phyloP scores from a whole-genome alignment of 805 yeast genomes.

The Suhomyces faveliae region DNA sequence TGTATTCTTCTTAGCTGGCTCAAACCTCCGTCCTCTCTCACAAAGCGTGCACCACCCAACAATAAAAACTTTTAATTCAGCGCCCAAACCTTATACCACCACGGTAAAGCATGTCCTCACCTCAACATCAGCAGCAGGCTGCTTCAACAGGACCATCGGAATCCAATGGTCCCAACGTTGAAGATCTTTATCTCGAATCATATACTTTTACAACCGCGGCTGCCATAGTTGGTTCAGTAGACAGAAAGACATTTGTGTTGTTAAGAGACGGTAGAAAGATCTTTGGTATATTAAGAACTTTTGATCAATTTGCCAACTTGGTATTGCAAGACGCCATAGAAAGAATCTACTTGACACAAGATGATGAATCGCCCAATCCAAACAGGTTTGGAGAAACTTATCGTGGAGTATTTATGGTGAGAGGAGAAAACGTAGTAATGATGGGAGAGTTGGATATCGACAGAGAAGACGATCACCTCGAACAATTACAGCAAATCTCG shows the following conservation, averaged over 20 bases:
- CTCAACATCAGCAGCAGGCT: slow-evolving; percentile 4
- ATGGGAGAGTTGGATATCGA: slow-evolving; percentile 92
- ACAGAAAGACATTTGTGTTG: slow-evolving; percentile 76
- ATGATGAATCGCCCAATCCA: slow-evolving; percentile 13
- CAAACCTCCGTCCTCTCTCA: background rate
- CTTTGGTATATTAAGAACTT: slow-evolving; percentile 88
- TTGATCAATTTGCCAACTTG: slow-evolving; percentile 92
- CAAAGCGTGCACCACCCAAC: slow-evolving; percentile 4
- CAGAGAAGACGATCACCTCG: slow-evolving; percentile 70
- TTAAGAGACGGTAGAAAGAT: slow-evolving; percentile 87
- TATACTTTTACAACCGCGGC: slow-evolving; percentile 87
- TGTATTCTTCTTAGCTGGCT: background rate
- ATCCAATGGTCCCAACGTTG: slow-evolving; percentile 35
- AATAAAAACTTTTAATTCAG: slow-evolving; percentile 3
- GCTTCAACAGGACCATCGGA: slow-evolving; percentile 5
- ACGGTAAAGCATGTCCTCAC: slow-evolving; percentile 3
- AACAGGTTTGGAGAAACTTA: slow-evolving; percentile 69
- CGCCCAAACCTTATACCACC: slow-evolving; percentile 1
- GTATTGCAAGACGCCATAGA: slow-evolving; percentile 90
- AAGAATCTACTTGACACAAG: slow-evolving; percentile 60
- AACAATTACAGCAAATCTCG: slow-evolving; percentile 53
- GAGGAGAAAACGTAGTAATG: slow-evolving; percentile 95
- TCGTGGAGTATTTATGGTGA: slow-evolving; percentile 79
- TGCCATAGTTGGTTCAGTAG: slow-evolving; percentile 84
- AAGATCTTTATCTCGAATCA: slow-evolving; percentile 68